Percentiles rank a stretch among this genome's conserved stretches.
phyloP scores from a whole-genome alignment of 305 asterid genomes.

The Striga hermonthica region DNA sequence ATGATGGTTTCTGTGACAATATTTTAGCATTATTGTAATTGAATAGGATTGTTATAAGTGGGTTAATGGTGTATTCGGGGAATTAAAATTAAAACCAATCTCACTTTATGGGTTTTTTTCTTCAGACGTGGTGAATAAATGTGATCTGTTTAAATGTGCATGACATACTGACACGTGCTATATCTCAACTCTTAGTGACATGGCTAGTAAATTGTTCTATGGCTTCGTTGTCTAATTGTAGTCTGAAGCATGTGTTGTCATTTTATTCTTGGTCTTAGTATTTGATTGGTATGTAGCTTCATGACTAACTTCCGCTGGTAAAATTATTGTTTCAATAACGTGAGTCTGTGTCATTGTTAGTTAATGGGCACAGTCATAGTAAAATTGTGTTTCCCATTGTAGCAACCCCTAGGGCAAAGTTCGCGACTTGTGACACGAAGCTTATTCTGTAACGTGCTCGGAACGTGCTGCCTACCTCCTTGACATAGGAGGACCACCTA shows the following conservation, averaged over 20 bases:
- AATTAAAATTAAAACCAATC: neutral
- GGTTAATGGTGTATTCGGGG: neutral
- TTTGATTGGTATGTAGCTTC: slow-evolving; percentile 13
- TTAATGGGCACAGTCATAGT: slow-evolving; percentile 37
- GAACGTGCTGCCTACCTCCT: slow-evolving; percentile 63
- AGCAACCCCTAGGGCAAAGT: slow-evolving; percentile 61
- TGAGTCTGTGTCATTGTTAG: slow-evolving; percentile 25
- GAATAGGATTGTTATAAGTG: neutral
- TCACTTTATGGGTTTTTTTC: neutral
- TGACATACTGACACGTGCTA: no score
- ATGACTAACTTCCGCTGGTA: slow-evolving; percentile 6
- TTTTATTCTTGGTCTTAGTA: neutral
- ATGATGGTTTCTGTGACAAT: neutral
- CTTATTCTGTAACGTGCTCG: slow-evolving; percentile 68
- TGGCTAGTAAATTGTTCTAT: no score
- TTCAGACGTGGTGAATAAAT: neutral
- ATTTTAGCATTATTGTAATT: neutral
- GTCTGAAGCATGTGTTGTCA: slow-evolving; percentile 14
- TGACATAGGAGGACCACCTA: slow-evolving; percentile 45
- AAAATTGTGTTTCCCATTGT: slow-evolving; percentile 54
- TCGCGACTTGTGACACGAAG: slow-evolving; percentile 65
- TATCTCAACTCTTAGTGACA: no score
- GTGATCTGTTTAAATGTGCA: neutral
- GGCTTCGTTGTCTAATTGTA: slow-evolving; percentile 23
- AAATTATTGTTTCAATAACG: slow-evolving; percentile 10